Evolutionary conservation across 495 filamentous ascomycete species (phyloP), one percentile per base, ranked within the genome.

Genomic region (Lophiostoma macrostomum): DNA sequence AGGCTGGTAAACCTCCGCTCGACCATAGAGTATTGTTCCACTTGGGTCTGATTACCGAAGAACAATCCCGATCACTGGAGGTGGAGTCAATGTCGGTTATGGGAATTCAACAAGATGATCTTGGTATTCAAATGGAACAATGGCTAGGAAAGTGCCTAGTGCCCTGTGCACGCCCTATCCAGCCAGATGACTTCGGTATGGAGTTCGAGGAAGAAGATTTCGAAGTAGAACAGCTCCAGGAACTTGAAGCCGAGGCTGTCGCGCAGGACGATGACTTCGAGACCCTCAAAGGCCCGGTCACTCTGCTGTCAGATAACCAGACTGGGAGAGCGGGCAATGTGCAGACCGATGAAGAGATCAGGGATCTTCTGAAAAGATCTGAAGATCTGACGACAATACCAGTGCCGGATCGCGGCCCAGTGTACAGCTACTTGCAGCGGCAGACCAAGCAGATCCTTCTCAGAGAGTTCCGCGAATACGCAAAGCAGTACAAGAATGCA

Each of bases 191-290:
- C 31, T 73, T 78, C 49, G 73, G 72, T 0, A 71, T 77, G 30
- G 72, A 71, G 10, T 71, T 77, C 20, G 84, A 88, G 61, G 83
- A 88, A 27, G 68, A 68, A 3, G 84, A 88, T 40, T 69, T 83
- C 5, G 84, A 85, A 27, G 78, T 76, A 34, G 86, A 88, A 62
- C 73, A 80, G 52, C 64, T 86, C 0, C 74, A 77, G 53, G 83
- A 87, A 41, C 61, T 85, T 4, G 86, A 89, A 56, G 79, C 77
- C 0, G 84, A 88, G 48, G 73, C 65, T 41, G 23, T 58, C 8
- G 58, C 73, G 13, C 75, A 74, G 14, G 70, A 70, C 41, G 72
- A 70, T 4, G 78, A 81, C 19, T 71, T 70, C 39, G 82, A 85
- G 10, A 53, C 35, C 25, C 70, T 90, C 10, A 70, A 52, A 42